These are phyloP conservation scores for Calycina herbarum DNA, from an alignment of 2,329 filamentous ascomycete genomes.

Conservation along the genomic window DNA sequence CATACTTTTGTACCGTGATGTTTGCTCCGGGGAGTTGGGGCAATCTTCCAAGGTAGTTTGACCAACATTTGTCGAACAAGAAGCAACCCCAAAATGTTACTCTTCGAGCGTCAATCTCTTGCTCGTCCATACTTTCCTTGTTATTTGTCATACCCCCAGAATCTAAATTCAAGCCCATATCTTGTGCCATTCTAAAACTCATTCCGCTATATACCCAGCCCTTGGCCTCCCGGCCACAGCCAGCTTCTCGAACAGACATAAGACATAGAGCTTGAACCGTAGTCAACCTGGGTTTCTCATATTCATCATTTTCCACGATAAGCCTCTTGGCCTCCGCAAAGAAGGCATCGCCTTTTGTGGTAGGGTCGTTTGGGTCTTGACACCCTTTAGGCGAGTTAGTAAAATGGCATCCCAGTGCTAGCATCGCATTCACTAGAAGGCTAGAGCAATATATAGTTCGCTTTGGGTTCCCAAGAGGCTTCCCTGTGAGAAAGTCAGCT, in stretches of 20 bases:
- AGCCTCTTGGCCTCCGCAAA: constrained; percentile 90
- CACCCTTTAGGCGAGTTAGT: constrained; percentile 74
- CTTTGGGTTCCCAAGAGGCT: constrained; percentile 51
- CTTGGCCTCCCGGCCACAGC: constrained; percentile 89
- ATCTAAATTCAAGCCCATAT: constrained; percentile 88
- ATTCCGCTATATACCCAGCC: constrained; percentile 99
- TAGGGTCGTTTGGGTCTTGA: constrained; percentile 68
- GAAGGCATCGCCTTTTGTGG: constrained; percentile 93
- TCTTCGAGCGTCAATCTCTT: constrained; percentile 83
- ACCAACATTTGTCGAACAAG: constrained; percentile 99
- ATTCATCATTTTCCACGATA: constrained; percentile 88
- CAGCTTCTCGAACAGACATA: constrained; percentile 95
- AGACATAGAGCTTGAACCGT: constrained; percentile 91
- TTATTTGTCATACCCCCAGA: constrained; percentile 64
- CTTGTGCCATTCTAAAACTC: constrained; percentile 96
- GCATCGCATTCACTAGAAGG: constrained; percentile 88
- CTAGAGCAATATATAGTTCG: constrained; percentile 80
- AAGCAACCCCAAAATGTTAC: constrained; percentile 99
- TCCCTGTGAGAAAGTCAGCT: constrained; percentile 72
- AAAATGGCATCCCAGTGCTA: constrained; percentile 92
- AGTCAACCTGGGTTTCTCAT: constrained; percentile 82
- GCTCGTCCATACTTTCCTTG: constrained; percentile 64
- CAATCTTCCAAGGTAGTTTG: constrained; percentile 89
- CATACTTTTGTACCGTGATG: constrained; percentile 82
- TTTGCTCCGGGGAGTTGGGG: constrained; percentile 80